Base-by-base conservation (phyloP, 2,329 filamentous ascomycete genomes). In the Pseudogymnoascus pannorum region DNA sequence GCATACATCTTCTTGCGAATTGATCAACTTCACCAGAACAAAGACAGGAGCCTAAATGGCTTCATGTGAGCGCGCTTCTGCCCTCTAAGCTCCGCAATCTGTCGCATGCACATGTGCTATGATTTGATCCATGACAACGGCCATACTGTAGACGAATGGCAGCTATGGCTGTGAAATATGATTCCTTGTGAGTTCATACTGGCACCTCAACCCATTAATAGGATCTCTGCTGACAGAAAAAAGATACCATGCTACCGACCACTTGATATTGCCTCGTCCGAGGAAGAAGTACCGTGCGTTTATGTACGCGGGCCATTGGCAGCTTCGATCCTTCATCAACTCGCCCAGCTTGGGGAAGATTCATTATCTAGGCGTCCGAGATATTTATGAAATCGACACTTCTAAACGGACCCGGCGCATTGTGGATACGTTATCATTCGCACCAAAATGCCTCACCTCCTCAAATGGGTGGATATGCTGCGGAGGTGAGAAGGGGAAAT, bases 261-360 rank as follows among this genome's bases (percentile, higher is more conserved):
- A 78, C 68, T 77, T 91, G 64, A 80, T 91, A 65, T 80, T 84
- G 60, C 77, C 78, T 62, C 78, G 75, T 57, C 81, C 81, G 64
- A 83, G 85, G 70, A 87, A 82, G 67, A 88, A 88, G 72, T 91
- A 87, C 72, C 83, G 83, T 54, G 81, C 86, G 64, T 80, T 79
- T 48, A 86, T 91, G 67, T 81, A 81, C 58, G 85, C 85, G 58
- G 82, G 88, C 67, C 90, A 94, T 75, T 92, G 88, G 86, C 90
- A 94, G 76, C 81, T 99, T 51, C 90, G 93, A 61, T 93, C 95
- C 68, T 87, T 96, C 67, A 89, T 97, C 72, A 93, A 90, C 73
- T 88, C 87, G 24, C 87, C 91, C 66, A 85, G 89, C 69, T 81
- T 85, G 44, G 84, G 92, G 73, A 77, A 87, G 67, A 81, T 97